Percentiles rank a stretch among this genome's conserved stretches.
phyloP scores from a whole-genome alignment of 2,329 filamentous ascomycete genomes.

The Phaeosphaeriaceae sp. region DNA sequence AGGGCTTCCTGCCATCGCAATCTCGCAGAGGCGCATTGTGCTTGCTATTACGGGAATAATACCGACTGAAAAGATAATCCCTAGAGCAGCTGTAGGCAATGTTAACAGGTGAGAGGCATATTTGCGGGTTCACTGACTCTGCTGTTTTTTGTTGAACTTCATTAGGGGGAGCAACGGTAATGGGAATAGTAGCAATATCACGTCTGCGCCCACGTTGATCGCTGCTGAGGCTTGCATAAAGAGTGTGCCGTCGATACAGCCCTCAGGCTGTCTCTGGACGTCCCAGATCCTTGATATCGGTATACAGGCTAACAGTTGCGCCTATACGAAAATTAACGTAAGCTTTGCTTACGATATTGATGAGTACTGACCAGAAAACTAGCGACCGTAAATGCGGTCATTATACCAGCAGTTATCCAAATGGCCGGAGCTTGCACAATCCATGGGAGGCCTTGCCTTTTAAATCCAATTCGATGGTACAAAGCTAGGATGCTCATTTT shows the following conservation, averaged over 20 bases:
- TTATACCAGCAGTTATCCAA: conserved; percentile 25
- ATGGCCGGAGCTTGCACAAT: conserved; percentile 29
- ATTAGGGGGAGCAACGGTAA: conserved; percentile 30
- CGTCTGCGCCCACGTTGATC: conserved; percentile 34
- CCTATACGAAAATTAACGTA: conserved; percentile 9
- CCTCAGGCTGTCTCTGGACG: conserved; percentile 13
- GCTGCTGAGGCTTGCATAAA: conserved; percentile 31
- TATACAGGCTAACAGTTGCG: conserved; percentile 28
- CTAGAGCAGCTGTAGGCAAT: conserved; percentile 22
- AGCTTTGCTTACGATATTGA: neutral
- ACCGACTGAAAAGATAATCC: conserved; percentile 35
- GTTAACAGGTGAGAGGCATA: neutral
- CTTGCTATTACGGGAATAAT: conserved; percentile 35
- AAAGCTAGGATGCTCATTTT: conserved; percentile 40
- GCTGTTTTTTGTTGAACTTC: conserved; percentile 33
- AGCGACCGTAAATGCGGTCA: conserved; percentile 28
- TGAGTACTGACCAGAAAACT: conserved; percentile 25
- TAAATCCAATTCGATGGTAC: conserved; percentile 35
- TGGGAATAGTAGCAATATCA: conserved; percentile 31
- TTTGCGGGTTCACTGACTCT: conserved; percentile 18
- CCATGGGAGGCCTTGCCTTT: conserved; percentile 30
- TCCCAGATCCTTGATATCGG: conserved; percentile 31
- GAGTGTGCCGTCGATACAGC: conserved; percentile 23
- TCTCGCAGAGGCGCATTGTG: conserved; percentile 34
- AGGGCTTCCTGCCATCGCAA: conserved; percentile 24